Evolutionary conservation across 2,329 filamentous ascomycete species (phyloP), one percentile per base, ranked within the genome.

Genomic region (Fusarium citri): DNA sequence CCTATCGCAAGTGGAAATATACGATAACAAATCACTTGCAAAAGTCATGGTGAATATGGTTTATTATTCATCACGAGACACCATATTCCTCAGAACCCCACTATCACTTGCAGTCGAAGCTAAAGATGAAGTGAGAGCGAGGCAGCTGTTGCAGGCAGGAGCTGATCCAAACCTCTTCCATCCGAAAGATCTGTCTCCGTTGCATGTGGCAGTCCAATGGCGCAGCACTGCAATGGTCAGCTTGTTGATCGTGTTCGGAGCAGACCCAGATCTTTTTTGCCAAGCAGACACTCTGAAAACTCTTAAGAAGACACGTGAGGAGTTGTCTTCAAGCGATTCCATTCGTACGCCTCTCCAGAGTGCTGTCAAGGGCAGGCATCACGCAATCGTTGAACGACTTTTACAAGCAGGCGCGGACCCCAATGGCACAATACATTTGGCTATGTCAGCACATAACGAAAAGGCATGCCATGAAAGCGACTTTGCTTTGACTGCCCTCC

Each of bases 361-460:
- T 7, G 40, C 50, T 1, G 37, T 22, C 8, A 1, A 2, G 5
- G 10, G 18, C 3, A 20, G 8, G 1, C 1, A 23, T 0, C 2
- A 11, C 8, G 3, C 11, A 10, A 11, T 43, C 3, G 50, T 23
- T 30, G 2, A 4, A 16, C 50, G n/a, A 2, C 40, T 54, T n/a
- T n/a, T 54, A 16, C 16, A 23, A 30, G 50, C n/a, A 8, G 40
- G 25, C 4, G 20, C 40, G 18, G 4, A 43, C 5, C 40, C 26
- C 0, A 3, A 54, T 8, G 50, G 8, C 4, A 45, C 2, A n/a
- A 8, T 23, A 3, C 1, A 4, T 22, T 12, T 30, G 11, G 26
- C 3, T 2, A 7, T 45, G 5, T 11, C 6, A 2, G 6, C 11
- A 2, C 1, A 25, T 1, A 16, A 3, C 2, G 11, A 15, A 43